A percentile compares a stretch with the other conserved stretches of the same genome.
phyloP scores from a whole-genome alignment of 345 rosid genomes.

The Brassica napus region DNA sequence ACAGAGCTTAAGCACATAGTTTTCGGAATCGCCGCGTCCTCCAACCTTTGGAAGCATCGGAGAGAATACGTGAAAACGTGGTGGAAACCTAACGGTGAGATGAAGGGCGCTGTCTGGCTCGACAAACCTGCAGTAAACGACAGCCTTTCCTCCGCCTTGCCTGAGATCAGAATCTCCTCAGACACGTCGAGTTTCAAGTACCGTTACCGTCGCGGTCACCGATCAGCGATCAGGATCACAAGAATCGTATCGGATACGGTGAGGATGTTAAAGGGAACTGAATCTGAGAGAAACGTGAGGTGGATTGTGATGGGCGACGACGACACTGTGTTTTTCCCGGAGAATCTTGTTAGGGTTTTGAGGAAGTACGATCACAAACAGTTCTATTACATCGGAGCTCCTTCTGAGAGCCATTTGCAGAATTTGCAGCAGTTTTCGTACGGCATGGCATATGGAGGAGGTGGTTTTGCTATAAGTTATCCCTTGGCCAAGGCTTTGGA shows the following conservation, averaged over 20 bases:
- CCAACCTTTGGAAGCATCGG: conserved; percentile 55
- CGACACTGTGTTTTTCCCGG: conserved; percentile 65
- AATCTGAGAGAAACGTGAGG: conserved; percentile 51
- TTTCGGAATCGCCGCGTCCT: conserved; percentile 65
- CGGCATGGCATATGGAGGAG: conserved; percentile 86
- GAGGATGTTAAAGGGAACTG: conserved; percentile 38
- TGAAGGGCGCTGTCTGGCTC: conserved; percentile 74
- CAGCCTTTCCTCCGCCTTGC: conserved; percentile 34
- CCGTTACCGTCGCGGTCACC: conserved; percentile 50
- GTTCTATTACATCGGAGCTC: conserved; percentile 75
- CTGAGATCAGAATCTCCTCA: conserved; percentile 49
- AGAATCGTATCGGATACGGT: conserved; percentile 69
- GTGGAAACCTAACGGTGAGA: conserved; percentile 58
- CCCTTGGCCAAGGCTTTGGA: conserved; percentile 56
- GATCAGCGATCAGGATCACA: conserved; percentile 76
- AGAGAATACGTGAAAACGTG: conserved; percentile 65
- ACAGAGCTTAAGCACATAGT: conserved; percentile 56
- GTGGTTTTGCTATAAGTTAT: conserved; percentile 81
- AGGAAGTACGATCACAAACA: conserved; percentile 67
- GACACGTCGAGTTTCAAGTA: conserved; percentile 69
- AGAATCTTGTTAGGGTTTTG: conserved; percentile 65
- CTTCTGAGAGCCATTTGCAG: conserved; percentile 69
- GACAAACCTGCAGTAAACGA: conserved; percentile 34
- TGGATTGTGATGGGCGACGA: conserved; percentile 90
- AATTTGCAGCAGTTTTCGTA: conserved; percentile 51